phyloP scores from a whole-genome alignment of 2,329 filamentous ascomycete species.

The Zelopaecilomyces penicillatus region DNA sequence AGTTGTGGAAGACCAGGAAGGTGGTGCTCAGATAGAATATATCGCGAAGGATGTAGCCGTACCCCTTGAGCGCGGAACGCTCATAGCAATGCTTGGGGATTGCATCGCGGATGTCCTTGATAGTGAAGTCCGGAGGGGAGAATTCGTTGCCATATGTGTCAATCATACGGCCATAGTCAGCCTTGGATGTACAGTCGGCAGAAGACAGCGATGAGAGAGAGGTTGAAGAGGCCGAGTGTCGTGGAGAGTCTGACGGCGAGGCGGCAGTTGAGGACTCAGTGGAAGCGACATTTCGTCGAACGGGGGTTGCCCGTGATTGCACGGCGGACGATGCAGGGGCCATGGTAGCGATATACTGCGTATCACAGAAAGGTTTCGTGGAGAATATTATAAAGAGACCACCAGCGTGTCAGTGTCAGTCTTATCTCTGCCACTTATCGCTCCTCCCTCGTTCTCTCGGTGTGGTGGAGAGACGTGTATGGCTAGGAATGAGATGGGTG shows the following conservation, averaged over 20 bases:
- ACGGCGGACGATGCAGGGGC: conserved; percentile 36
- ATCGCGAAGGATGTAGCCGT: conserved; percentile 81
- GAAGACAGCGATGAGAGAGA: conserved; percentile 86
- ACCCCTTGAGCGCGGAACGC: conserved; percentile 66
- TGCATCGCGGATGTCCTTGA: conserved; percentile 94
- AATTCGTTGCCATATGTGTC: conserved; percentile 96
- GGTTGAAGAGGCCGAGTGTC: conserved; percentile 67
- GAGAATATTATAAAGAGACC: too few species aligned
- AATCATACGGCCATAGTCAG: conserved; percentile 57
- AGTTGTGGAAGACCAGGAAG: conserved; percentile 85
- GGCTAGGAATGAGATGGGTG: too few species aligned
- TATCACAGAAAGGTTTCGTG: too few species aligned
- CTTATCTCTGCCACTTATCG: too few species aligned
- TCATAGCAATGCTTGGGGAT: conserved; percentile 97
- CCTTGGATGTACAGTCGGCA: conserved; percentile 37
- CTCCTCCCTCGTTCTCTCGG: too few species aligned
- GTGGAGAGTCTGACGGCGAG: conserved; percentile 52
- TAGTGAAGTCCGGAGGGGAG: conserved; percentile 86
- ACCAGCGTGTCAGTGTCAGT: too few species aligned
- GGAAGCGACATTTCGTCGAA: conserved; percentile 40
- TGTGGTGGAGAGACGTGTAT: too few species aligned
- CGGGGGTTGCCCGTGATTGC: conserved; percentile 30
- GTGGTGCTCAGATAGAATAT: conserved; percentile 61
- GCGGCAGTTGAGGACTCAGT: conserved; percentile 49
- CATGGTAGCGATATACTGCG: conserved; percentile 27